A percentile compares a stretch with the other conserved stretches of the same genome.
Evolutionary conservation across 768 basidiomycete genomes (phyloP).

Genomic region (Hygrophorus russula): DNA sequence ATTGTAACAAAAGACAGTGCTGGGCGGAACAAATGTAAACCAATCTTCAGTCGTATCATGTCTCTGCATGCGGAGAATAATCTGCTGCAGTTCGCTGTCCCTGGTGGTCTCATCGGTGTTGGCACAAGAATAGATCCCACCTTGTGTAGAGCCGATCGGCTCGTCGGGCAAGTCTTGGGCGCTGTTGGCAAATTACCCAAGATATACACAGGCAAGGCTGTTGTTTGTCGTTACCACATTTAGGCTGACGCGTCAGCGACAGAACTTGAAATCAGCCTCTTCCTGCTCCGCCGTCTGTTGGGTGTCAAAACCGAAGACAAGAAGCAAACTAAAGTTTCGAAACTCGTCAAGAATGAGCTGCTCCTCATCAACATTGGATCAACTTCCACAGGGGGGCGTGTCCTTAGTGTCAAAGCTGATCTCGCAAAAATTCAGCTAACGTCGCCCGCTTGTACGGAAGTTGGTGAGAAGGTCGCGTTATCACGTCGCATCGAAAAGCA

Average conservation of each 20-base stretch:
- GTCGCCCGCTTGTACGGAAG: constrained; percentile 90
- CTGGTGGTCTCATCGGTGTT: constrained; percentile 96
- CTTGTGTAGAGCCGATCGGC: constrained; percentile 89
- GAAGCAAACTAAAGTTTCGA: constrained; percentile 93
- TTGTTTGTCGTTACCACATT: constrained; percentile 1
- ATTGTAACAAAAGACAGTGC: constrained; percentile 92
- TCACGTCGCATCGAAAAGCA: constrained; percentile 95
- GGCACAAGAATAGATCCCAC: constrained; percentile 96
- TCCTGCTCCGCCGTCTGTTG: constrained; percentile 90
- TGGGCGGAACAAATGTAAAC: constrained; percentile 85
- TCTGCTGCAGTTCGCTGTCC: constrained; percentile 88
- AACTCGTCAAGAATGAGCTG: constrained; percentile 84
- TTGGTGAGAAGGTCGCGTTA: constrained; percentile 95
- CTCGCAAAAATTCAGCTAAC: constrained; percentile 91
- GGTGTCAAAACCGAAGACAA: constrained; percentile 99
- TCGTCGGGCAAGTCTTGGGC: constrained; percentile 94
- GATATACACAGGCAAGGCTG: constrained; percentile 68
- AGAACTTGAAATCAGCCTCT: constrained; percentile 90
- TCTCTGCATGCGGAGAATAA: constrained; percentile 94
- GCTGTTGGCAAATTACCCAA: constrained; percentile 90
- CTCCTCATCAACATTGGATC: constrained; percentile 97
- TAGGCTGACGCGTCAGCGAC: not conserved
- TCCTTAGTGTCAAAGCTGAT: constrained; percentile 89
- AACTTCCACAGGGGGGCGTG: constrained; percentile 93
- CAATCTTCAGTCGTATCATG: constrained; percentile 86